Evolutionary conservation across 257 asterid species (phyloP), one percentile per base, ranked within the genome.

Genomic region (Rehmannia glutinosa): DNA sequence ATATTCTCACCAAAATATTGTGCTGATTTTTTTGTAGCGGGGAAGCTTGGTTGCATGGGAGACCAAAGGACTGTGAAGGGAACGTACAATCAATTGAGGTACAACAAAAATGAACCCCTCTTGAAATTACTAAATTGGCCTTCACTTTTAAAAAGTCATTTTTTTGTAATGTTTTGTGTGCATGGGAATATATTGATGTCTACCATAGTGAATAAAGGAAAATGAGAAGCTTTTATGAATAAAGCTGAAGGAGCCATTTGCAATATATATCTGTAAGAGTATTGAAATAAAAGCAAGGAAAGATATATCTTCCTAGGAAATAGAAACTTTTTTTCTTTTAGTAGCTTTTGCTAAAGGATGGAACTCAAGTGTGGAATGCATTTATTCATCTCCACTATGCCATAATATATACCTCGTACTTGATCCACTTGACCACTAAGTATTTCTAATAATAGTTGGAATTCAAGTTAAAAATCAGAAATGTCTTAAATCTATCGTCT

Each of bases 21-120:
- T 72, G 60, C 60, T 76, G 69, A 50, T 74, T 20, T 63, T 83
- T 28, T 68, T 83, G 69, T 58, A 71, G 89, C 79, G 83, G 92
- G 35, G 96, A 91, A 78, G 90, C 86, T 89, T 91, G 89, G 96
- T 71, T 92, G 88, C 92, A 85, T 82, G 90, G 86, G 58, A 85
- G 75, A 74, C 59, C 53, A 43, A 80, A 63, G 50, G 84, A 74
- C 70, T 76, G 56, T 68, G 62, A 76, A 20, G 80, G 71, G 72
- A 85, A 84, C 83, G 83, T 82, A 32, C 73, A 81, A 66, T 82
- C 87, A 67, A 79, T 73, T 67, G 86, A 89, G 96, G 98, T 91
- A 84, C 75, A 66, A 66, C 19, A 70, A 43, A 16, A 51, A 33
- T 45, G 60, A 5, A 45, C 27, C 73, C 52, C 39, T 42, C 43